Evolutionary conservation across 1,284 basidiomycete genomes (phyloP).

Genomic region (Rhodotorula sp.): DNA sequence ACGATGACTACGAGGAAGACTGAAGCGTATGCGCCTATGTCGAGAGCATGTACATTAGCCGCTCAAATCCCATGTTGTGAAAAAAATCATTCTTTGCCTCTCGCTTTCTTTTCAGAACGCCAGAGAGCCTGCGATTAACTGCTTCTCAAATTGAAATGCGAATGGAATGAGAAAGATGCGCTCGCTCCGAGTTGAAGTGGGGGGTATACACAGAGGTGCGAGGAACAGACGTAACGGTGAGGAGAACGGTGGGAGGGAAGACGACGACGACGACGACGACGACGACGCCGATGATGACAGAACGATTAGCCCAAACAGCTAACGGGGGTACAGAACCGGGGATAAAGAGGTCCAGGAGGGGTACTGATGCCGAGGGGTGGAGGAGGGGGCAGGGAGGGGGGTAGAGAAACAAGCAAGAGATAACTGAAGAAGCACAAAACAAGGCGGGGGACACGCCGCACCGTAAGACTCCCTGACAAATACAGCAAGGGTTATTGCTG

Average conservation of each 20-base stretch:
- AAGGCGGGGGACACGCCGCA: not conserved
- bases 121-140: too few relatives aligned
- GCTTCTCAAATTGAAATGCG: not conserved
- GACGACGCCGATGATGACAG: too few relatives aligned
- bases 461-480: not conserved
- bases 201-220: not conserved
- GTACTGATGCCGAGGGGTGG: not conserved
- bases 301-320: not conserved
- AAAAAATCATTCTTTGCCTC: not conserved
- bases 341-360: not conserved
- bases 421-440: too few relatives aligned
- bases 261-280: too few relatives aligned
- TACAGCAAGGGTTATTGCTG: not conserved
- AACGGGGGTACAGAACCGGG: constrained; percentile 1
- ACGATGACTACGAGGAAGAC: constrained; percentile 5
- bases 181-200: not conserved
- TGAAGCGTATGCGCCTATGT: not conserved
- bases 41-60: not conserved
- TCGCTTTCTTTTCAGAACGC: not conserved
- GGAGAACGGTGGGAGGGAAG: too few relatives aligned
- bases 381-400: not conserved
- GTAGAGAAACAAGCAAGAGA: not conserved
- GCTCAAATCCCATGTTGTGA: not conserved
- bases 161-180: not conserved
- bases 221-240: not conserved